phyloP scores from a whole-genome alignment of 805 yeast genomes.

The Candida dajiaensis region DNA sequence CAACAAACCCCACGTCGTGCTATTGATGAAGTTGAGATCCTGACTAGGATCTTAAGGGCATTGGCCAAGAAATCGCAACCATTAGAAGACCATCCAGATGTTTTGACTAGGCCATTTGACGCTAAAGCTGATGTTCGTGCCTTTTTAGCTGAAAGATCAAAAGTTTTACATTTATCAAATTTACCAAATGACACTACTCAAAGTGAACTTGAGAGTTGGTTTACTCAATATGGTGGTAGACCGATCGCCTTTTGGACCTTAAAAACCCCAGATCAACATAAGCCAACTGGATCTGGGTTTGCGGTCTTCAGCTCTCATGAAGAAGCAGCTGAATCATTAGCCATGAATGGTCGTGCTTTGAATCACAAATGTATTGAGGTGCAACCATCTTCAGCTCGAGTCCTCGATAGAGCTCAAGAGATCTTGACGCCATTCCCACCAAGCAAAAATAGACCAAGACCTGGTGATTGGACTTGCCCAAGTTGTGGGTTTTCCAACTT shows the following conservation, averaged over 20 bases:
- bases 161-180: constrained; percentile 74
- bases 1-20: constrained; percentile 34
- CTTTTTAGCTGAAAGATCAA: constrained; percentile 66
- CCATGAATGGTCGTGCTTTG: constrained; percentile 71
- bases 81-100: constrained; percentile 42
- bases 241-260: constrained; percentile 90
- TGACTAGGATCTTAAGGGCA: constrained; percentile 38
- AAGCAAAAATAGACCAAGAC: constrained; percentile 82
- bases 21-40: constrained; percentile 38
- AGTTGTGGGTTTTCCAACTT: constrained; percentile 93
- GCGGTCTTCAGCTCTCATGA: constrained; percentile 82
- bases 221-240: constrained; percentile 77
- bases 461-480: constrained; percentile 98
- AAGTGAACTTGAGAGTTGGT: constrained; percentile 87
- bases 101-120: constrained; percentile 72
- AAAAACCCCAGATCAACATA: constrained; percentile 50
- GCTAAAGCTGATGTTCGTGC: constrained; percentile 63
- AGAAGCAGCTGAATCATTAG: constrained; percentile 73
- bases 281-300: constrained; percentile 64
- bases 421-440: constrained; percentile 81
- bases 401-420: constrained; percentile 78
- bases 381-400: constrained; percentile 75
- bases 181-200: constrained; percentile 85
- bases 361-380: constrained; percentile 77
- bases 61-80: constrained; percentile 44